These are phyloP conservation scores for Benincasa hispida DNA, from an alignment of 306 rosid species.

Conservation along the genomic window DNA sequence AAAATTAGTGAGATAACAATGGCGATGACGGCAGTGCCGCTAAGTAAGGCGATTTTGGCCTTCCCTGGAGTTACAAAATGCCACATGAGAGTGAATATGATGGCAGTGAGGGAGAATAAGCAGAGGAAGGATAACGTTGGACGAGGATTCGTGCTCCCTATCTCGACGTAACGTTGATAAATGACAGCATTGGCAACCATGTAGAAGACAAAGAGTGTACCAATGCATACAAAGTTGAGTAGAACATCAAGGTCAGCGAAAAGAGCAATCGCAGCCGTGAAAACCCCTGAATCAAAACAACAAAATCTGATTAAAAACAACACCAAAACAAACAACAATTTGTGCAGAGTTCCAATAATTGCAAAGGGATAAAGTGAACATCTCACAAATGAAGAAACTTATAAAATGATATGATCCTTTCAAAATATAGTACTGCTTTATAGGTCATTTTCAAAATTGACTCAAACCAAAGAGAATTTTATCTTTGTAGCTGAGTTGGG, in stretches of 20 bases:
- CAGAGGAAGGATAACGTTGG: conserved; percentile 80
- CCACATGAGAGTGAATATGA: conserved; percentile 67
- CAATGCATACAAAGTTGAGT: conserved; percentile 68
- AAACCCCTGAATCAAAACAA: conserved; percentile 44
- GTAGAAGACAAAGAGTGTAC: conserved; percentile 95
- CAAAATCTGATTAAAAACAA: neutral
- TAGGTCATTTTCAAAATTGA: neutral
- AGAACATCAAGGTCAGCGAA: conserved; percentile 69
- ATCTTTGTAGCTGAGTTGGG: neutral
- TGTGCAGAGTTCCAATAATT: neutral
- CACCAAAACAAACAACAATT: neutral
- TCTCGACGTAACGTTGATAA: conserved; percentile 59
- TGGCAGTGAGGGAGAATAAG: conserved; percentile 43
- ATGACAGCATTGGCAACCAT: conserved; percentile 93
- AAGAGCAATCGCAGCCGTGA: conserved; percentile 77
- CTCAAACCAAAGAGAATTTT: neutral
- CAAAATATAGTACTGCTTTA: neutral
- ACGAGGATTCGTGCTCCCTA: conserved; percentile 65
- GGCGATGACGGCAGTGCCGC: conserved; percentile 34
- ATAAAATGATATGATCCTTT: neutral
- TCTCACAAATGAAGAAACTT: neutral
- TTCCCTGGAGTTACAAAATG: conserved; percentile 39
- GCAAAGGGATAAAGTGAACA: neutral
- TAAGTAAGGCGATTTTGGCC: conserved; percentile 39
- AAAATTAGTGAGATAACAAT: conserved; percentile 40